Conservation (phyloP, 805 yeast genomes). For the Komagataella populi region DNA sequence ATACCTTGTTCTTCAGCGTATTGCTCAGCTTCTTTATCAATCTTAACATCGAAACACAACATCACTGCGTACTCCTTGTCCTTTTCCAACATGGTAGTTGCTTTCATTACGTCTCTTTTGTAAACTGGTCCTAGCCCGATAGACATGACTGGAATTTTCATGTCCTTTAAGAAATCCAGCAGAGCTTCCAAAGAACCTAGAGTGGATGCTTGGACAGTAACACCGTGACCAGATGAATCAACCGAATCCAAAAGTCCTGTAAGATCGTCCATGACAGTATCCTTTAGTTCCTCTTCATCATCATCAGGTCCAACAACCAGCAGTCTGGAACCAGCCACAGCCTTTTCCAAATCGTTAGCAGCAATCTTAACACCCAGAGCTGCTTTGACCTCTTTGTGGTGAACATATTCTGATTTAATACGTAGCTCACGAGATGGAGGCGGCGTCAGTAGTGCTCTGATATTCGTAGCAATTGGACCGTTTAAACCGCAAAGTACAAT, state of each 20-base stretch:
- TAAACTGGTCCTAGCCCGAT: conserved; percentile 96
- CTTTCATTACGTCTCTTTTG: conserved; percentile 97
- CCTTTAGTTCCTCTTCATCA: conserved; percentile 95
- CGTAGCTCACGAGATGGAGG: conserved; percentile 96
- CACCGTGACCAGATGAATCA: conserved; percentile 93
- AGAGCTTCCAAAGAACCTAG: conserved; percentile 96
- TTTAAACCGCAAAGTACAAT: conserved; percentile 94
- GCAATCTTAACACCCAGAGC: conserved; percentile 98
- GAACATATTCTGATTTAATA: conserved; percentile 91
- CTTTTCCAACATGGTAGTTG: conserved; percentile 90
- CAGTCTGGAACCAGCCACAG: conserved; percentile 96
- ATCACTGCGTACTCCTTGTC: conserved; percentile 94
- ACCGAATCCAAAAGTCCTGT: conserved; percentile 91
- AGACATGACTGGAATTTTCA: conserved; percentile 99
- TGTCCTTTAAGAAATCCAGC: conserved; percentile 90
- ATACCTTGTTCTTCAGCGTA: conserved; percentile 91
- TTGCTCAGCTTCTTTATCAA: conserved; percentile 97
- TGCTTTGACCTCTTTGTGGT: conserved; percentile 96
- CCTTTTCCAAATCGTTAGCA: conserved; percentile 94
- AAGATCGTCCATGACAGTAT: conserved; percentile 96
- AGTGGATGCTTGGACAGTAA: conserved; percentile 95
- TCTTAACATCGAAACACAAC: conserved; percentile 95
- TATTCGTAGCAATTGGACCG: conserved; percentile 95
- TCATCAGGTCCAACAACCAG: conserved; percentile 93
- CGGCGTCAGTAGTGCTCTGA: conserved; percentile 92